phyloP scores from a whole-genome alignment of 208 protist genomes.

The Acanthamoeba triangularis region DNA sequence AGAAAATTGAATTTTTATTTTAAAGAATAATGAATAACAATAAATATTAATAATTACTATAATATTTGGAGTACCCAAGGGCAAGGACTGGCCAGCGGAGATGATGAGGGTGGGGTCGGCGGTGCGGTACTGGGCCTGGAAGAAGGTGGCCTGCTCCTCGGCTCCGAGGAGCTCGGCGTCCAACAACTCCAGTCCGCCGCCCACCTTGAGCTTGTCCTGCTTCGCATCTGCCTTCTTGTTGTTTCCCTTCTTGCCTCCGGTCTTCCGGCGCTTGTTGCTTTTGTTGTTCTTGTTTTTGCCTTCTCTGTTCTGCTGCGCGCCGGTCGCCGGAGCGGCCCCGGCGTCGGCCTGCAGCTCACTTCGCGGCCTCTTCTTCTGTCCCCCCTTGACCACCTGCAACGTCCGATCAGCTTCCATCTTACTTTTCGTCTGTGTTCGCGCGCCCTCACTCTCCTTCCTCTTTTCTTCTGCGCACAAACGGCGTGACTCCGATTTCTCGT shows the following conservation, averaged over 20 bases:
- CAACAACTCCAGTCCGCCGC: slow-evolving; percentile 3
- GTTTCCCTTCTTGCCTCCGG: not conserved
- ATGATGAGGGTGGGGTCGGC: not conserved
- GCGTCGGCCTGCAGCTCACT: not conserved
- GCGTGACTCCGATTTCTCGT: not conserved
- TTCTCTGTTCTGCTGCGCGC: not conserved
- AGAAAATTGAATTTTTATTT: not conserved
- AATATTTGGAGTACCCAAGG: not conserved
- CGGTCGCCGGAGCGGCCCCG: not conserved
- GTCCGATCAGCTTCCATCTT: not conserved
- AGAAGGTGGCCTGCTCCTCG: slow-evolving; percentile 40
- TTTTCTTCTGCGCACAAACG: not conserved
- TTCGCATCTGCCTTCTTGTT: not conserved
- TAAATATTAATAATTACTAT: not conserved
- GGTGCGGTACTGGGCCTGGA: slow-evolving; percentile 16
- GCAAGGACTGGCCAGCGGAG: not conserved
- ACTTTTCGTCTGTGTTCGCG: not conserved
- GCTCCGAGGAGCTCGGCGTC: slow-evolving; percentile 25
- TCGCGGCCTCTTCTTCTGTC: not conserved
- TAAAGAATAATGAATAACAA: not conserved
- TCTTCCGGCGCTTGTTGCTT: slow-evolving; percentile 1
- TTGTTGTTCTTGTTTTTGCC: not conserved
- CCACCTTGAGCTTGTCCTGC: not conserved
- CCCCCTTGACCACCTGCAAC: not conserved
- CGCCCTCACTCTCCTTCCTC: not conserved